A percentile compares a stretch with the other conserved stretches of the same genome.
Evolutionary conservation across 352 stramenopile species (phyloP).

Genomic region (Globisporangium canariense): DNA sequence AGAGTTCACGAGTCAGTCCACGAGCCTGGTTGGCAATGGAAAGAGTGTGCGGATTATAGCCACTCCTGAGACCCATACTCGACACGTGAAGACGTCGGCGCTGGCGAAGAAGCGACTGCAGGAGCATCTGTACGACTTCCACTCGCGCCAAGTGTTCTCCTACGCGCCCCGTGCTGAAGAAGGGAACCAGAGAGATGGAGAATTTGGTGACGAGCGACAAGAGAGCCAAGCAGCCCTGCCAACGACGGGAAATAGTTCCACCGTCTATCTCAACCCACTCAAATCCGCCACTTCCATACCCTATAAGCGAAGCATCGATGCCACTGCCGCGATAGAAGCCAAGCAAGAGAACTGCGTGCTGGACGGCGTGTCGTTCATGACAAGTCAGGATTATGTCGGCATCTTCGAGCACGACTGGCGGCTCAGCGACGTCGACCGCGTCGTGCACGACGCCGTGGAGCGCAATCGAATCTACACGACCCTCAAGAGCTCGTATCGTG

Average conservation of each 20-base stretch:
- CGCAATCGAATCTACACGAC: constrained; percentile 46
- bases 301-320: constrained; percentile 4
- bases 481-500: constrained; percentile 45
- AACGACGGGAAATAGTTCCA: background rate
- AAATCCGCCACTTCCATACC: background rate
- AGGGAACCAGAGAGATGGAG: background rate
- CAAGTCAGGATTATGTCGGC: constrained; percentile 26
- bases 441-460: constrained; percentile 64
- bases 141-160: constrained; percentile 58
- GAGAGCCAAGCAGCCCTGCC: background rate
- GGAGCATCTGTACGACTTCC: constrained; percentile 56
- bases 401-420: constrained; percentile 61
- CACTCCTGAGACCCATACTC: background rate
- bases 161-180: constrained; percentile 21
- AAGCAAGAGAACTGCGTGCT: constrained; percentile 28
- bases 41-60: background rate
- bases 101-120: constrained; percentile 36
- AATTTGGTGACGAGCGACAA: background rate
- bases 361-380: constrained; percentile 25
- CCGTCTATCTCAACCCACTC: background rate
- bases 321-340: background rate
- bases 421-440: constrained; percentile 42
- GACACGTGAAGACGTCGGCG: constrained; percentile 2
- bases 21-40: background rate
- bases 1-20: background rate